Base-by-base conservation (phyloP, 805 yeast species). In the Scheffersomyces amazonensis region DNA sequence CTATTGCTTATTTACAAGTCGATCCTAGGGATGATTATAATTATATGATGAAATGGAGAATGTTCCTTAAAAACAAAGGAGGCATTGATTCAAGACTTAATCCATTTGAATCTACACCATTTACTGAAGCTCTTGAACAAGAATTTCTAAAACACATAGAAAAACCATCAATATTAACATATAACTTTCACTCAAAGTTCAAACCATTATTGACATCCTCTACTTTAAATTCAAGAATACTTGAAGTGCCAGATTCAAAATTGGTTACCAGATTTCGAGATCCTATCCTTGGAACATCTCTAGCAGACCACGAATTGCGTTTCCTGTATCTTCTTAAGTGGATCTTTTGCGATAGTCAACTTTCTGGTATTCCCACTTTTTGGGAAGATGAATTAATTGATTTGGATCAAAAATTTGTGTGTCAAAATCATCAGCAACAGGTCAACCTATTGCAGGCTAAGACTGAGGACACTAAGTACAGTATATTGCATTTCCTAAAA, bases 1-100 rank as follows among this genome's bases (percentile, higher is more conserved):
- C 49, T 13, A 64, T 61, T 34, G 50, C 58, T n/a, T 53, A 67
- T 4, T 46, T 64, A 38, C 69, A 65, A 34, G 45, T 54, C 33
- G 62, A 56, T 32, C 68, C 68, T 10, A 42, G 45, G 11, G 52
- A 51, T 28, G 37, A 48, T 4, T 23, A 21, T 16, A 44, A 44
- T 30, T 59, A 53, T 40, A 32, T 44, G 25, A 27, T 34, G 6
- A 50, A 50, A 16, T 64, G 69, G 67, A 40, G 46, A 25, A 29
- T 40, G 7, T 64, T 60, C 58, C 49, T 63, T 23, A 15, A 13
- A 5, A 15, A 12, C 1, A 51, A 56, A 34, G 39, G 39, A 1
- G 15, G 6, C 5, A 19, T 55, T 20, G 71, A 66, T 40, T 34
- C 60, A 4, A 43, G 71, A 17, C 39, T 65, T 19, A 48, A 56